A percentile compares a stretch with the other conserved stretches of the same genome.
phyloP scores from a whole-genome alignment of 345 rosid species.

The Erodium maritimum region DNA sequence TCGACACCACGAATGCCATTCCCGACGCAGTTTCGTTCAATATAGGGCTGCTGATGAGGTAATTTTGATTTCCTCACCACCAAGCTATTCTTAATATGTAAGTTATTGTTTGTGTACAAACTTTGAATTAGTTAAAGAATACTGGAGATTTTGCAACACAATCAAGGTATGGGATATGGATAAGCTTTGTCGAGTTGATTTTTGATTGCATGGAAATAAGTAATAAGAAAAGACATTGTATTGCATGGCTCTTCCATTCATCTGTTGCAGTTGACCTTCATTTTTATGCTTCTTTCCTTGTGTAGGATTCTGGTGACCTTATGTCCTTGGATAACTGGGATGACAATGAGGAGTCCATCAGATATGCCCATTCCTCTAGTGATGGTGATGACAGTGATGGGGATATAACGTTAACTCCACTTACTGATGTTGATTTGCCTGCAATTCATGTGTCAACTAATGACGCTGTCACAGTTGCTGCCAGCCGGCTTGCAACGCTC shows the following conservation, averaged over 20 bases:
- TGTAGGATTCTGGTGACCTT: constrained; percentile 28
- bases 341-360: constrained; percentile 21
- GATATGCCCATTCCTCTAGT: constrained; percentile 48
- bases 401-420: constrained; percentile 42
- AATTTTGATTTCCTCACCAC: not conserved
- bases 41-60: constrained; percentile 49
- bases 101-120: no score
- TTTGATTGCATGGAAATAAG: no score
- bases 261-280: not conserved
- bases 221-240: no score
- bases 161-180: no score
- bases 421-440: constrained; percentile 43
- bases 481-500: constrained; percentile 54
- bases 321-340: constrained; percentile 38
- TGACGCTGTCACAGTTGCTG: constrained; percentile 40
- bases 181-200: no score
- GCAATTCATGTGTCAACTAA: constrained; percentile 26
- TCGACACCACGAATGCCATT: constrained; percentile 12
- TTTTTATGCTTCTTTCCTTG: not conserved
- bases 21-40: constrained; percentile 11
- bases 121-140: no score
- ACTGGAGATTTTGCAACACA: no score
- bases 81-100: not conserved
- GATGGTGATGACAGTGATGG: constrained; percentile 80
- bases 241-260: no score